Evolutionary conservation across 495 filamentous ascomycete genomes (phyloP).

Genomic region (Neurospora intermedia): DNA sequence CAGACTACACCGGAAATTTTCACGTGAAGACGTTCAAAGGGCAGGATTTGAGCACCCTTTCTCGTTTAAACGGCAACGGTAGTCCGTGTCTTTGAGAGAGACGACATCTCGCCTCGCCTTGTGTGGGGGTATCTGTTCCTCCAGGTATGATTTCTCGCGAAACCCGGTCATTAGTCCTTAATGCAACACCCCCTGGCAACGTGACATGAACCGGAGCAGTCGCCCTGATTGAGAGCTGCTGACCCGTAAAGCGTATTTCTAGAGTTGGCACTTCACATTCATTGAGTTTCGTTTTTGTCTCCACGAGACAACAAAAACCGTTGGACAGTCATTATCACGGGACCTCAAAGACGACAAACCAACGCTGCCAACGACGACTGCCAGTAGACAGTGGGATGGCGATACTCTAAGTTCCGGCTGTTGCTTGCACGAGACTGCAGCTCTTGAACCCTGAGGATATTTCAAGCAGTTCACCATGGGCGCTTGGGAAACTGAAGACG

Average conservation of each 20-base stretch:
- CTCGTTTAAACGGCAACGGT: neutral
- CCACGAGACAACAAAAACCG: neutral
- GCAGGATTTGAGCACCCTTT: neutral
- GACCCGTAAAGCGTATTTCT: neutral
- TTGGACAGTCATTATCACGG: neutral
- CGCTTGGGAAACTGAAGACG: conserved; percentile 46
- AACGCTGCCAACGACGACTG: neutral
- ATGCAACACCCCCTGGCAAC: neutral
- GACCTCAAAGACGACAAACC: neutral
- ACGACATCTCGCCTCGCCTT: neutral
- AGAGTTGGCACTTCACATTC: neutral
- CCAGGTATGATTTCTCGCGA: neutral
- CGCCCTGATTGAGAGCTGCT: neutral
- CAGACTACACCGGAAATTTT: neutral
- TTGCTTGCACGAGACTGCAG: conserved; percentile 6
- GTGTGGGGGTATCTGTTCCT: neutral
- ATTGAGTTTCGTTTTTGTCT: conserved; percentile 4
- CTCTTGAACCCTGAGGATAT: neutral
- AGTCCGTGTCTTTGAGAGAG: neutral
- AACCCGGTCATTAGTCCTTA: neutral
- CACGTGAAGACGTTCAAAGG: neutral
- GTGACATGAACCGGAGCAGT: neutral
- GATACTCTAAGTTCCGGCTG: conserved; percentile 9
- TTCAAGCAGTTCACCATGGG: conserved; percentile 23
- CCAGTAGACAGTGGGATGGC: conserved; percentile 3